Evolutionary conservation across 164 flowering plant genomes (phyloP).

Genomic region (Tinospora cordifolia): DNA sequence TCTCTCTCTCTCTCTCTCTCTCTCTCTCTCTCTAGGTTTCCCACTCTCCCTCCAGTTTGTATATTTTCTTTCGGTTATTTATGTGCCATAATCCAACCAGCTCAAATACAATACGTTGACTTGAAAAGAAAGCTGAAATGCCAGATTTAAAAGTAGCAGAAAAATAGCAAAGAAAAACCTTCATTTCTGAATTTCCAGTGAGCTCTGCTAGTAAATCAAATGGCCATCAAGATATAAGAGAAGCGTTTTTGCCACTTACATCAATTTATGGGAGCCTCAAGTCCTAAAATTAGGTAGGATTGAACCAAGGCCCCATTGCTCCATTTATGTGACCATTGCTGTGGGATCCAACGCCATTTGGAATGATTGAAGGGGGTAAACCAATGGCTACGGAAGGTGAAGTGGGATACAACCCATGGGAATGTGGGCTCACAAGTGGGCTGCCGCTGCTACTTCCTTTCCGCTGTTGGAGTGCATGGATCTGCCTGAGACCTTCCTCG

Average conservation of each 20-base stretch:
- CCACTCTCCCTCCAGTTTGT: not conserved
- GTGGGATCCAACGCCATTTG: constrained; percentile 66
- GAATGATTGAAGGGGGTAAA: constrained; percentile 46
- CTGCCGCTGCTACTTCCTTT: constrained; percentile 53
- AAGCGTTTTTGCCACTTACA: constrained; percentile 13
- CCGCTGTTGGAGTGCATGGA: constrained; percentile 71
- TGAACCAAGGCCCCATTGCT: constrained; percentile 80
- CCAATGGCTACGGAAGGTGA: constrained; percentile 62
- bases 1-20: not conserved
- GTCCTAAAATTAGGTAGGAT: constrained; percentile 30
- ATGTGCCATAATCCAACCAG: constrained; percentile 30
- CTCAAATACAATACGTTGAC: constrained; percentile 28
- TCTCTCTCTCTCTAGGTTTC: not conserved
- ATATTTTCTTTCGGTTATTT: constrained; percentile 13
- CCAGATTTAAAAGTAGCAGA: not conserved
- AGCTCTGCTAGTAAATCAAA: constrained; percentile 18
- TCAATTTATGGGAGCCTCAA: constrained; percentile 10
- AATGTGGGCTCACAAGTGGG: constrained; percentile 57
- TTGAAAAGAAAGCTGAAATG: constrained; percentile 7
- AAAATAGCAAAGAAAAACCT: constrained; percentile 4
- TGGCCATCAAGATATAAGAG: constrained; percentile 11
- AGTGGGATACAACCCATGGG: constrained; percentile 49
- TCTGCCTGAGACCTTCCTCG: constrained; percentile 89
- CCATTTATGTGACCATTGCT: constrained; percentile 82
- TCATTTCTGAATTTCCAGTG: constrained; percentile 19